Evolutionary conservation across 2,329 filamentous ascomycete genomes (phyloP).

Genomic region (Tolypocladium inflatum): DNA sequence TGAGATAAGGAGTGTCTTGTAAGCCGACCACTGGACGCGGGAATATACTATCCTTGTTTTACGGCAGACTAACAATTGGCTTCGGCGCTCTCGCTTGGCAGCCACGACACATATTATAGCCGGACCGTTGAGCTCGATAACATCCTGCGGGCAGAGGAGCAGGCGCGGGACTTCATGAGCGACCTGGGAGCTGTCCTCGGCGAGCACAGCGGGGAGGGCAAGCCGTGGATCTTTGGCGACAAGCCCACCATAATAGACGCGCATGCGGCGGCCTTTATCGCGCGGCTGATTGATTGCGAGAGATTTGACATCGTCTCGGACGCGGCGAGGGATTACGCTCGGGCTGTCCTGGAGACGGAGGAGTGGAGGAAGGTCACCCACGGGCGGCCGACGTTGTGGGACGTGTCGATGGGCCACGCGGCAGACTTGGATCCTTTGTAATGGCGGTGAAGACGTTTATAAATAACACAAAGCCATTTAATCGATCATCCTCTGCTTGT

Average conservation of each 20-base stretch:
- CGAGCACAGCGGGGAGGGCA: slow-evolving; percentile 4
- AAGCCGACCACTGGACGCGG: slow-evolving; percentile 6
- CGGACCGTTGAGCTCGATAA: slow-evolving; percentile 13
- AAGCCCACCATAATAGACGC: slow-evolving; percentile 19
- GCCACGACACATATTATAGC: slow-evolving; percentile 16
- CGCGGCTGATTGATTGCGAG: slow-evolving; percentile 14
- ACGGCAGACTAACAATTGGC: background rate
- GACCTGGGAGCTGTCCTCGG: slow-evolving; percentile 9
- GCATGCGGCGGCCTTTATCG: slow-evolving; percentile 12
- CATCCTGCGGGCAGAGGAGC: slow-evolving; percentile 12
- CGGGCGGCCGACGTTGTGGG: slow-evolving; percentile 15
- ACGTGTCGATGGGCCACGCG: slow-evolving; percentile 11
- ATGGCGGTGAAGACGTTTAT: background rate
- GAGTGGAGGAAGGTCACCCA: slow-evolving; percentile 16
- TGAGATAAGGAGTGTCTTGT: slow-evolving; percentile 21
- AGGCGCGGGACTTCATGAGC: slow-evolving; percentile 12
- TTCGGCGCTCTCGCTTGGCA: slow-evolving; percentile 1
- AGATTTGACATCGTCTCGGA: slow-evolving; percentile 13
- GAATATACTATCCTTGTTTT: background rate
- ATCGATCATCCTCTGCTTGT: background rate
- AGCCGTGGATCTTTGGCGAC: slow-evolving; percentile 17
- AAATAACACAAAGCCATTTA: background rate
- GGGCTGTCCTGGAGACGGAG: slow-evolving; percentile 10
- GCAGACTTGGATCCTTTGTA: slow-evolving; percentile 10
- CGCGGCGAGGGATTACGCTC: slow-evolving; percentile 11